Percentiles rank a stretch among this genome's conserved stretches.
Conservation (phyloP, 768 basidiomycete genomes). For the Amanita pseudoporphyria region DNA sequence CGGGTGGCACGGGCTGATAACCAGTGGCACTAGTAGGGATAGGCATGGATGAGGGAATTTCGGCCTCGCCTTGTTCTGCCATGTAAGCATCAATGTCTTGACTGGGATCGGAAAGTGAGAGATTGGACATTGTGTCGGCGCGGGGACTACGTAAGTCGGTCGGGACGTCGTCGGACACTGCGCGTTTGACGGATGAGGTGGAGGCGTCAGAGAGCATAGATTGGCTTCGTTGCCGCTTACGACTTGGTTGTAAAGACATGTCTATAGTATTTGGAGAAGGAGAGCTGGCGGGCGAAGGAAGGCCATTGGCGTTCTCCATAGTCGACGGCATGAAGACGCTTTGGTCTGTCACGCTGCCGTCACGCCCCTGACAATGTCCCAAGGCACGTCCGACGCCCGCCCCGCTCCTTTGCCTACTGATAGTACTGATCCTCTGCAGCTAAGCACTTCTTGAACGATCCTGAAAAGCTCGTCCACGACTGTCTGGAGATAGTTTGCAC, state of each 20-base stretch:
- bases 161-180: conserved; percentile 57
- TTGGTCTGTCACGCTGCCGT: not conserved
- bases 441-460: conserved; percentile 76
- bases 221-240: conserved; percentile 67
- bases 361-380: conserved; percentile 6
- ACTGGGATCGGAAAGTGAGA: conserved; percentile 31
- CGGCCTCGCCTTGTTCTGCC: conserved; percentile 43
- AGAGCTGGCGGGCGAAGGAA: conserved; percentile 36
- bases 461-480: conserved; percentile 65
- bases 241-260: conserved; percentile 28
- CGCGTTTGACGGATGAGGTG: conserved; percentile 70
- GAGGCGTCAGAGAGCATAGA: conserved; percentile 69
- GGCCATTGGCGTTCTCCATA: conserved; percentile 9
- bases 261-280: conserved; percentile 33
- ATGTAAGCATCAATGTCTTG: conserved; percentile 64
- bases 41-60: conserved; percentile 21
- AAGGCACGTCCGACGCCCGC: too few relatives aligned
- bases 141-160: conserved; percentile 31
- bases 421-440: conserved; percentile 22
- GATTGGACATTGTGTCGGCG: conserved; percentile 33
- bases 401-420: too few relatives aligned
- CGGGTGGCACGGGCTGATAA: conserved; percentile 21
- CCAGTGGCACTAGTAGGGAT: conserved; percentile 15
- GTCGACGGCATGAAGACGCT: not conserved
- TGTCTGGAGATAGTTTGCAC: conserved; percentile 66